These are phyloP conservation scores for Acer negundo DNA, from an alignment of 345 rosid genomes.

Conservation along the genomic window DNA sequence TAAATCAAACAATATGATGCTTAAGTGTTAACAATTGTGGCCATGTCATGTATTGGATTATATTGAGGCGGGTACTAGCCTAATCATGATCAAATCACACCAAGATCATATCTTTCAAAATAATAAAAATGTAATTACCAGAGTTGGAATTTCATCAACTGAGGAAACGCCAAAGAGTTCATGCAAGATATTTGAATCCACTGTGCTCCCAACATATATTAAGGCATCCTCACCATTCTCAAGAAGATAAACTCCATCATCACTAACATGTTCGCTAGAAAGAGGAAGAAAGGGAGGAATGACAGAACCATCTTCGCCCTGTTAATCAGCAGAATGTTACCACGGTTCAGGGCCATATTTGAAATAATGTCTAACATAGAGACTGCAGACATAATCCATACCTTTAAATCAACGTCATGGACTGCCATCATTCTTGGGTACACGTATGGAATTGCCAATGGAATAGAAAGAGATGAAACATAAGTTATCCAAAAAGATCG, in stretches of 20 bases:
- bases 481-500: slow-evolving; percentile 83
- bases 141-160: slow-evolving; percentile 67
- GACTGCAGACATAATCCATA: slow-evolving; percentile 15
- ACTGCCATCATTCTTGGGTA: slow-evolving; percentile 86
- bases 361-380: slow-evolving; percentile 2
- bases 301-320: slow-evolving; percentile 63
- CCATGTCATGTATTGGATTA: neutral
- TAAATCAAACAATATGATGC: neutral
- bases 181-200: slow-evolving; percentile 57
- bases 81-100: neutral
- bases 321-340: slow-evolving; percentile 23
- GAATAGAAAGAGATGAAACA: slow-evolving; percentile 70
- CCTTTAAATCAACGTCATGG: slow-evolving; percentile 77
- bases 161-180: slow-evolving; percentile 66
- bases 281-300: slow-evolving; percentile 79
- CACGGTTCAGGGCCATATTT: slow-evolving; percentile 18
- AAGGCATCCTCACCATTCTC: slow-evolving; percentile 92
- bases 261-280: slow-evolving; percentile 76
- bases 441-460: slow-evolving; percentile 78
- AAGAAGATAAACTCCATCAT: slow-evolving; percentile 87
- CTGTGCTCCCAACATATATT: slow-evolving; percentile 76
- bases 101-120: slow-evolving; percentile 9
- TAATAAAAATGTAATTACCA: slow-evolving; percentile 45
- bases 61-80: neutral
- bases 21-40: neutral